phyloP scores from a whole-genome alignment of 345 rosid species.

The Murraya koenigii region DNA sequence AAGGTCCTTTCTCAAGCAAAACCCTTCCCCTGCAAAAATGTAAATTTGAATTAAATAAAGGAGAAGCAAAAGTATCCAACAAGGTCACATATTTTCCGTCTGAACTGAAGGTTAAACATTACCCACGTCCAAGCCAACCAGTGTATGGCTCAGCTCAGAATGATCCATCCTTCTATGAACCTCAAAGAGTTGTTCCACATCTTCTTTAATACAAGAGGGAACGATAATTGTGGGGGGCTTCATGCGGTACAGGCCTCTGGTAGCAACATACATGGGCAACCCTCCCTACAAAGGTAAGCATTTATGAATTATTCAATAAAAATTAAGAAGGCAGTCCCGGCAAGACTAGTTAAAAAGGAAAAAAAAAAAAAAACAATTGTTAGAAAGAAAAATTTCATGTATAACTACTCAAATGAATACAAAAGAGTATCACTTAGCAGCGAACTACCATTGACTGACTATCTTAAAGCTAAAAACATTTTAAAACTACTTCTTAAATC shows the following conservation, averaged over 20 bases:
- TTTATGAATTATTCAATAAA: neutral
- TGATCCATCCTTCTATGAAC: constrained; percentile 75
- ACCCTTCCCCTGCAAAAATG: constrained; percentile 71
- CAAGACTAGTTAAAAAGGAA: neutral
- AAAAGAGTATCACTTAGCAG: neutral
- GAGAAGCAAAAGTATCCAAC: neutral
- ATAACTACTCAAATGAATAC: neutral
- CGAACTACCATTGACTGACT: neutral
- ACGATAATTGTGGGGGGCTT: constrained; percentile 88
- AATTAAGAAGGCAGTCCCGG: neutral
- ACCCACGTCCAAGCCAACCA: constrained; percentile 89
- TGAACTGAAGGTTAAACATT: constrained; percentile 19
- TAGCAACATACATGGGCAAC: constrained; percentile 92
- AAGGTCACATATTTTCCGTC: neutral
- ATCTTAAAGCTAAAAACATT: neutral
- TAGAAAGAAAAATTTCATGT: neutral
- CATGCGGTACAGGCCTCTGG: constrained; percentile 75
- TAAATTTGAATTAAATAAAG: constrained; percentile 17
- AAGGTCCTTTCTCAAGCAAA: constrained; percentile 64
- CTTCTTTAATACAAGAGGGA: constrained; percentile 58
- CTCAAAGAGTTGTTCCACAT: constrained; percentile 73
- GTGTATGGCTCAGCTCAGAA: constrained; percentile 70
- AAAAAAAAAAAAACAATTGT: too few relatives aligned
- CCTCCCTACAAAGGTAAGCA: constrained; percentile 60
- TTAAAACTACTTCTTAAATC: neutral